Base-by-base conservation (phyloP, 129 eudicot species). In the Sambucus nigra region DNA sequence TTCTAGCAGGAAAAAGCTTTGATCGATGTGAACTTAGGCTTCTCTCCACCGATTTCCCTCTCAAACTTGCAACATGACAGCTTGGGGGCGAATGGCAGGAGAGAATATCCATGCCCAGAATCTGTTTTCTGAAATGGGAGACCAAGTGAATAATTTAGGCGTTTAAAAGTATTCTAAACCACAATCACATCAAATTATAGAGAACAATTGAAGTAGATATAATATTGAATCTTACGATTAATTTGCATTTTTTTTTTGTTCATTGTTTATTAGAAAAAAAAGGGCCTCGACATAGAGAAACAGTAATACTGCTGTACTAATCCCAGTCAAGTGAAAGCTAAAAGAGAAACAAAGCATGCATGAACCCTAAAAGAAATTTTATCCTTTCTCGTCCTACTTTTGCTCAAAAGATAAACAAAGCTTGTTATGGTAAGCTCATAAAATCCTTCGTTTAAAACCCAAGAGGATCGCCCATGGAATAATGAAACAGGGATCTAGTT, bases 71-170 rank as follows among this genome's bases (percentile, higher is more conserved):
- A 24, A 65, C 19, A 3, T 32, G 70, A 65, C 42, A 59, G 35
- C 53, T 27, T 19, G 68, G 67, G 7, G 68, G 57, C 7, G 79
- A 65, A 70, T 70, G 77, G 69, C 83, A 62, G 5, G 83, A 64
- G 45, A 81, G 38, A 63, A 75, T 65, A 63, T 86, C 95, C 95
- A 86, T 86, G 58, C 29, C 11, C 18, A 62, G 21, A 38, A 25
- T 54, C 47, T 52, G 40, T 35, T 49, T 63, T 75, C 82, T 78
- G 76, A 63, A 58, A 63, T 18, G 47, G 53, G 39, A 28, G 71
- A 56, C 45, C 41, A 42, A 32, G 16, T 17, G 52, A 18, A 58
- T 47, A 13, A 21, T 4, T 47, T 18, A 20, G 52, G 12, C 26
- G 20, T 0, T 47, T 47, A 0, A 20, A 14, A 42, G 16, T 15